Conservation (phyloP, 2,329 filamentous ascomycete species). For the Colletotrichum sp. region DNA sequence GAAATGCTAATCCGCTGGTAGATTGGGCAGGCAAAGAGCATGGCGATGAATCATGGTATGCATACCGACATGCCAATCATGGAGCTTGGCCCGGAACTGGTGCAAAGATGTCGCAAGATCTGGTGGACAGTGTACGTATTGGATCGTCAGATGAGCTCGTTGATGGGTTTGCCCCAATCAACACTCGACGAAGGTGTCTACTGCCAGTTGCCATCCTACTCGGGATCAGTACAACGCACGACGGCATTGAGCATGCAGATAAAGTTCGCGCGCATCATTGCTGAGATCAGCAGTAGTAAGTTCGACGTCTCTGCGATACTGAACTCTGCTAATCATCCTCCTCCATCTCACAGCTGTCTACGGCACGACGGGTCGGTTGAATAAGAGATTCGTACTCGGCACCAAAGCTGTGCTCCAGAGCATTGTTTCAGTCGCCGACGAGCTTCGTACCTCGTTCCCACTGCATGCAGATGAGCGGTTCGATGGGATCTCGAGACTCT, state of each 20-base stretch:
- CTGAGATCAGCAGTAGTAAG: slow-evolving; percentile 34
- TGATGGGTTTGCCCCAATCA: slow-evolving; percentile 57
- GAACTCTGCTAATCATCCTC: background rate
- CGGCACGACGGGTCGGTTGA: slow-evolving; percentile 30
- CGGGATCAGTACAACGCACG: slow-evolving; percentile 28
- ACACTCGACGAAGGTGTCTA: slow-evolving; percentile 56
- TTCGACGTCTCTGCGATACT: fast-evolving
- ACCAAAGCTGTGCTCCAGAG: slow-evolving; percentile 34
- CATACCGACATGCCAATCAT: slow-evolving; percentile 55
- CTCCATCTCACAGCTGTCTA: slow-evolving; percentile 29
- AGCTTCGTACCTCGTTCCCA: slow-evolving; percentile 34
- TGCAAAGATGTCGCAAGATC: slow-evolving; percentile 52
- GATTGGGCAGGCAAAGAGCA: slow-evolving; percentile 52
- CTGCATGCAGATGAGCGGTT: slow-evolving; percentile 30
- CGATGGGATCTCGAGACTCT: slow-evolving; percentile 37
- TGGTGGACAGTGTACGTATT: slow-evolving; percentile 62
- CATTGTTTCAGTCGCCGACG: slow-evolving; percentile 33
- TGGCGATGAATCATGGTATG: slow-evolving; percentile 56
- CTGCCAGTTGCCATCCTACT: slow-evolving; percentile 38
- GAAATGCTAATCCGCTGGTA: no score
- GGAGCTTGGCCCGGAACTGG: slow-evolving; percentile 41
- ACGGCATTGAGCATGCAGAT: slow-evolving; percentile 38
- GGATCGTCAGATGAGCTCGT: slow-evolving; percentile 57
- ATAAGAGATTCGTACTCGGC: slow-evolving; percentile 33
- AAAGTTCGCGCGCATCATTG: slow-evolving; percentile 33